Evolutionary conservation across 2,329 filamentous ascomycete genomes (phyloP).

Genomic region (Meredithiella fracta): DNA sequence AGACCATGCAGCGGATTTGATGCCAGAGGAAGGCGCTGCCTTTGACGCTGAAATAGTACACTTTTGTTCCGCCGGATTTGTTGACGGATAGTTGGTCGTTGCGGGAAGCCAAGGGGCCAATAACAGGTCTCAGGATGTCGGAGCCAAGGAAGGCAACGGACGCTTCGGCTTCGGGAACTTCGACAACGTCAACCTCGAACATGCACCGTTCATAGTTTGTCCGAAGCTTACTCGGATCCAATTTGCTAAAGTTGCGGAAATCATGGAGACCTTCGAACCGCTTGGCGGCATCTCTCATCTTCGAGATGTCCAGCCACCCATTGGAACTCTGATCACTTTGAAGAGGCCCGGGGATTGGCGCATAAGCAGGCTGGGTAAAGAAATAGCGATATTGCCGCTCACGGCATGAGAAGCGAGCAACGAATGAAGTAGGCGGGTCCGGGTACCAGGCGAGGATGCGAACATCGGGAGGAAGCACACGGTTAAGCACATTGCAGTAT

Average conservation of each 20-base stretch:
- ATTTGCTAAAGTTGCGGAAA: conserved; percentile 93
- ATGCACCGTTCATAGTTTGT: conserved; percentile 66
- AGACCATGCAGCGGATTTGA: conserved; percentile 90
- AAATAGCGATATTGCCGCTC: conserved; percentile 92
- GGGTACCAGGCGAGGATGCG: conserved; percentile 88
- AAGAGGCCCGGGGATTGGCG: conserved; percentile 30
- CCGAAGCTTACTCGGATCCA: conserved; percentile 81
- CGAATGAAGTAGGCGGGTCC: conserved; percentile 60
- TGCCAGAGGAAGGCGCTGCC: conserved; percentile 96
- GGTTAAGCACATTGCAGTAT: conserved; percentile 72
- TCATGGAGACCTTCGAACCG: conserved; percentile 73
- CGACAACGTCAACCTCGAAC: conserved; percentile 62
- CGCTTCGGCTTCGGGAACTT: conserved; percentile 39
- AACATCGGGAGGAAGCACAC: conserved; percentile 76
- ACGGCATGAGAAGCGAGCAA: conserved; percentile 80
- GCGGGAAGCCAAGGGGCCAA: conserved; percentile 9
- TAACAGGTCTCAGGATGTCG: conserved; percentile 22
- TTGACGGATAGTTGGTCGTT: conserved; percentile 5
- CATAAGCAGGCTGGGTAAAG: conserved; percentile 85
- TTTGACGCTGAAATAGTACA: conserved; percentile 78
- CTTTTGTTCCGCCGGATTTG: conserved; percentile 32
- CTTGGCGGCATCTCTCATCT: conserved; percentile 70
- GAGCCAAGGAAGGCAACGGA: conserved; percentile 39
- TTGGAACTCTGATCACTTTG: conserved; percentile 16
- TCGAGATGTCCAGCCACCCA: conserved; percentile 74